Base-by-base conservation (phyloP, 176 grass and related monocot genomes). In the Eragrostis nindensis region DNA sequence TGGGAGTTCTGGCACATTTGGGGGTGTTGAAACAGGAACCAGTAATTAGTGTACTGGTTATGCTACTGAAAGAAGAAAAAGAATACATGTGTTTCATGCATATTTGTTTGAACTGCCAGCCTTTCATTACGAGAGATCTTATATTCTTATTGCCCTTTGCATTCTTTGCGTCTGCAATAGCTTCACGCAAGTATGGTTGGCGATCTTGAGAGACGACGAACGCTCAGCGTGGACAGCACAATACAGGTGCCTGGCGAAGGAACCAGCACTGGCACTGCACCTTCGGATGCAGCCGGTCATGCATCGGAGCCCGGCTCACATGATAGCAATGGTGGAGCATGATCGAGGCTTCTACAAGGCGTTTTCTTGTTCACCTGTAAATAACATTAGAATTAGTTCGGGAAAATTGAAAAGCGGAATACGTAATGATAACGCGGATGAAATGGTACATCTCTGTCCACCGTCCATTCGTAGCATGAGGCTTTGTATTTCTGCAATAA, bases 71-170 rank as follows among this genome's bases (percentile, higher is more conserved):
- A n/a, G n/a, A n/a, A n/a, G n/a, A n/a, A n/a, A n/a, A n/a, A n/a
- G n/a, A n/a, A n/a, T n/a, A n/a, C n/a, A n/a, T n/a, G n/a, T n/a
- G n/a, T n/a, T n/a, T n/a, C n/a, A n/a, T n/a, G n/a, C n/a, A n/a
- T n/a, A n/a, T n/a, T n/a, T n/a, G n/a, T n/a, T n/a, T n/a, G n/a
- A n/a, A n/a, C 22, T 49, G 4, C 44, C 41, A 5, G 7, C 5
- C 41, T 42, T 3, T n/a, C n/a, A n/a, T n/a, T n/a, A n/a, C n/a
- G 21, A 53, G 47, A 72, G 4, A 73, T 73, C 71, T 73, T n/a
- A 56, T 55, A 8, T 11, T 17, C 11, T n/a, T 1, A 24, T 15
- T 30, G 17, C 10, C 7, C 24, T 50, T 0, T 38, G 44, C 66
- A 45, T 32, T 49, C 47, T 11, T 57, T 57, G 6, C 6, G n/a